phyloP scores from a whole-genome alignment of 192 early-diverging fungal species.

The Spinellus fusiger region DNA sequence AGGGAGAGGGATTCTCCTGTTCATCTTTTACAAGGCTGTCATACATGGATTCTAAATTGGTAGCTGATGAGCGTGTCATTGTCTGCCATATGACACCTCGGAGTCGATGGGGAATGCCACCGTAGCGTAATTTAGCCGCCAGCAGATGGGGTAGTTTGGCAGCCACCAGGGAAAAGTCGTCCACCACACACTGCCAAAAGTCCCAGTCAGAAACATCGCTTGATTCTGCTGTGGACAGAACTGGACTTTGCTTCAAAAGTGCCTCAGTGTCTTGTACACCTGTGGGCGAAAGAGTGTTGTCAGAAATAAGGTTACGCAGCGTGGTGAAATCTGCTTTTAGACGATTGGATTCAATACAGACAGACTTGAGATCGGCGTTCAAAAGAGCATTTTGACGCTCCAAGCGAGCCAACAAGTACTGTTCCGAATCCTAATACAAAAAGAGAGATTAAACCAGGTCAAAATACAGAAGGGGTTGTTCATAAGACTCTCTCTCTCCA shows the following conservation, averaged over 20 bases:
- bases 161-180: conserved; percentile 68
- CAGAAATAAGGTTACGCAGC: conserved; percentile 40
- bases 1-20: conserved; percentile 54
- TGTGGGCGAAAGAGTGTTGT: conserved; percentile 23
- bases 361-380: conserved; percentile 52
- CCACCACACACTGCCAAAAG: conserved; percentile 80
- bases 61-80: conserved; percentile 78
- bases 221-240: conserved; percentile 28
- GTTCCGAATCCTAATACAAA: conserved; percentile 50
- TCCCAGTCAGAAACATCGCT: conserved; percentile 44
- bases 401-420: conserved; percentile 49
- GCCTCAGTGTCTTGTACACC: neutral
- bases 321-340: conserved; percentile 51
- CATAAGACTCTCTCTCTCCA: neutral
- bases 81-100: conserved; percentile 91
- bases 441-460: neutral
- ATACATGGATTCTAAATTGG: conserved; percentile 77
- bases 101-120: conserved; percentile 76
- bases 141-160: conserved; percentile 62
- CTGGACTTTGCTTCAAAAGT: neutral
- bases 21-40: conserved; percentile 54
- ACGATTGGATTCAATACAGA: conserved; percentile 54
- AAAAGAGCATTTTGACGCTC: conserved; percentile 56
- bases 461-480: neutral
- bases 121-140: conserved; percentile 60